phyloP scores from a whole-genome alignment of 129 eudicot species.

The Heracleum sosnowskyi region DNA sequence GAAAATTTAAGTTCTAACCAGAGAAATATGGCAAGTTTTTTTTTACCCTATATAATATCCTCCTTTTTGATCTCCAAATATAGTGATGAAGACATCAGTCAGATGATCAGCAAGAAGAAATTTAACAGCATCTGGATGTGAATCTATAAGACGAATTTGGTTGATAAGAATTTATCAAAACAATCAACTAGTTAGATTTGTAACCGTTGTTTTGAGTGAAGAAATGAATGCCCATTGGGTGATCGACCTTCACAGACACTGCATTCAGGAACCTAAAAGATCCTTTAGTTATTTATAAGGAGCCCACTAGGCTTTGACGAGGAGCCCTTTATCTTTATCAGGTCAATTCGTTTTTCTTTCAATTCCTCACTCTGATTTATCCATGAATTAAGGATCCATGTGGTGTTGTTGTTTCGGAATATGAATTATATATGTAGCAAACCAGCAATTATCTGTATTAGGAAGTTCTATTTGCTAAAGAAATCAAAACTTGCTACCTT shows the following conservation, averaged over 20 bases:
- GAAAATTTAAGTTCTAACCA: background rate
- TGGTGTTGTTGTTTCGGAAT: background rate
- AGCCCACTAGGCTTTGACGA: slow-evolving; percentile 53
- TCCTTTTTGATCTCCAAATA: slow-evolving; percentile 12
- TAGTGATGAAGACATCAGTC: slow-evolving; percentile 74
- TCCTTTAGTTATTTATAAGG: slow-evolving; percentile 60
- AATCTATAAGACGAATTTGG: slow-evolving; percentile 68
- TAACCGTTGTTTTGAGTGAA: background rate
- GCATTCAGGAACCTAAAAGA: slow-evolving; percentile 84
- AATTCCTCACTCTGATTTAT: background rate
- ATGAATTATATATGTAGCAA: background rate
- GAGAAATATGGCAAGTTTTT: background rate
- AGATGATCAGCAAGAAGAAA: slow-evolving; percentile 65
- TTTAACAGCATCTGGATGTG: slow-evolving; percentile 62
- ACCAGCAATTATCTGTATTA: background rate
- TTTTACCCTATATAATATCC: background rate
- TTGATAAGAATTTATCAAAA: slow-evolving; percentile 2
- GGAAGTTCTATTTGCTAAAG: background rate
- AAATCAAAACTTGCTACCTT: background rate
- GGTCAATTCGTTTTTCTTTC: slow-evolving; percentile 29
- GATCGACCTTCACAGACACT: slow-evolving; percentile 85
- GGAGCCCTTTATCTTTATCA: slow-evolving; percentile 67
- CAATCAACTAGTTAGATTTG: background rate
- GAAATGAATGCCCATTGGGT: slow-evolving; percentile 27
- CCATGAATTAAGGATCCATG: background rate